Base-by-base conservation (phyloP, 805 yeast species). In the Ascoidea rubescens region DNA sequence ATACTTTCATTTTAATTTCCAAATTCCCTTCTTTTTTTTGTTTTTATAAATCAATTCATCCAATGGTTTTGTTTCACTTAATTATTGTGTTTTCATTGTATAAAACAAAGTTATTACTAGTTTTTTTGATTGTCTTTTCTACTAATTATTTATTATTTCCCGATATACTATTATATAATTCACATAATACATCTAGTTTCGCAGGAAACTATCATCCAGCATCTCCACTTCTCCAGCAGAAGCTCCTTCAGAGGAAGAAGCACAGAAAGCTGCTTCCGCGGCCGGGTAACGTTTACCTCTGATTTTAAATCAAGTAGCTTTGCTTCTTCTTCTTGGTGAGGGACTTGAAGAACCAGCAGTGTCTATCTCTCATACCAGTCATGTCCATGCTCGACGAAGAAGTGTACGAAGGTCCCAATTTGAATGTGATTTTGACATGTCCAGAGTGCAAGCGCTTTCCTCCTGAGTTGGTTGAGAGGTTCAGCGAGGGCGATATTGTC, bases 401-500 rank as follows among this genome's bases (percentile, higher is more conserved):
- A 31, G 57, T 56, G 28, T 72, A 68, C 58, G 67, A 64, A 54
- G 95, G 93, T 37, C 89, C 89, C 21, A 86, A 91, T 69, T 74
- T 91, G 64, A 91, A 88, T 65, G 89, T 91, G 58, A 86, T 87
- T 12, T 73, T 91, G 56, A 82, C 91, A 16, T 91, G 99, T 65
- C 98, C 98, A 1, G 99, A 91, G 64, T 91, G 99, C 70, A 85
- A 88, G 64, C 90, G 87, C 42, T 87, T 80, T 62, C 99, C 99
- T 12, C 99, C 99, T 4, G 96, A 91, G 62, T 74, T 91, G 57
- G 87, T 90, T 31, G 99, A 91, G 70, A 73, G 97, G 59, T 95
- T 90, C 62, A 85, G 95, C 59, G 98, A 91, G 66, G 99, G 99
- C 46, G 99, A 91, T 67, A 89, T 93, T 60, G 96, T 91, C n/a